phyloP scores from a whole-genome alignment of 176 grass and related monocot species.

The Carex parvula region DNA sequence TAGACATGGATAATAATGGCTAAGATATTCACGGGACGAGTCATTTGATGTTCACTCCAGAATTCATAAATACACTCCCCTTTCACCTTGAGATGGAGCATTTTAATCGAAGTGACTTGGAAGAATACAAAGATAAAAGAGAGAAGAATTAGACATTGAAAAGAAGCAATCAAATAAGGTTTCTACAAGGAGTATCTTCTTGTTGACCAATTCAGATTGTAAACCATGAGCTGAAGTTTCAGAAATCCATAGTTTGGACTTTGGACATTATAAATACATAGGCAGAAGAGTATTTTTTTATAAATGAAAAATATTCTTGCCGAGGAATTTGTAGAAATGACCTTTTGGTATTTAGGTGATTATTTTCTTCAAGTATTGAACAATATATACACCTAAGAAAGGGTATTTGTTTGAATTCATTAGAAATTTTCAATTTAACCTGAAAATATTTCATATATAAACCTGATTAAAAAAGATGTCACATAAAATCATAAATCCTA shows the following conservation, averaged over 20 bases:
- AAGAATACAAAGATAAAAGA: neutral
- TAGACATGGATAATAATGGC: too few relatives aligned
- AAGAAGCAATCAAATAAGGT: slow-evolving; percentile 1
- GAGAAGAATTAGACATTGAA: too few relatives aligned
- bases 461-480: neutral
- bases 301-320: neutral
- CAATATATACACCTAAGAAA: neutral
- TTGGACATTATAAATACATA: neutral
- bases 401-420: neutral
- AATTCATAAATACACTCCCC: neutral
- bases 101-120: neutral
- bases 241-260: neutral
- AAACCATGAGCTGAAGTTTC: neutral
- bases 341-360: neutral
- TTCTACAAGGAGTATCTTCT: neutral
- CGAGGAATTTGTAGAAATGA: too few relatives aligned
- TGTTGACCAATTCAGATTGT: neutral
- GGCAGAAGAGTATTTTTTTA: neutral
- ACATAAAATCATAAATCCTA: neutral
- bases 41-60: neutral
- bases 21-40: too few relatives aligned
- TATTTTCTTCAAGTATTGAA: neutral
- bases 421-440: neutral
- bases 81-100: neutral
- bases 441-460: slow-evolving; percentile 9